Base-by-base conservation (phyloP, 176 grass and related monocot species). In the Eragrostis curvula region DNA sequence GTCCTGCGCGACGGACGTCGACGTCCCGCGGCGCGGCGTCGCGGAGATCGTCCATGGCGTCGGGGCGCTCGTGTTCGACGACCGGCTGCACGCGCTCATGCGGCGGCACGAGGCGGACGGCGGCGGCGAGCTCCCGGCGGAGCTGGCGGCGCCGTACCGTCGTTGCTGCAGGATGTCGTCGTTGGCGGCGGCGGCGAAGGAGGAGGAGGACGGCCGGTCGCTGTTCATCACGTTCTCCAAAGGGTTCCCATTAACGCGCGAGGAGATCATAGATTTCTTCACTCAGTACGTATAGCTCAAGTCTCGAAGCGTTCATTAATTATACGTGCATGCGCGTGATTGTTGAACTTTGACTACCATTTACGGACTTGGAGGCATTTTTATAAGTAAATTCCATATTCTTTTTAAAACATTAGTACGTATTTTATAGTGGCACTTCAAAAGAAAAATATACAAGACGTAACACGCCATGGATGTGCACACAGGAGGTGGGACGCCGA, bases 61-160 rank as follows among this genome's bases (percentile, higher is more conserved):
- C 41, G 90, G 92, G 16, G 64, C 81, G 17, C 39, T 95, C 0
- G 63, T 98, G 84, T 98, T 98, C 59, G 73, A 98, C 74, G 90
- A 98, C 58, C 8, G 25, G 56, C 39, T 93, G 66, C 40, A 91
- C 57, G 70, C 55, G 8, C 49, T 88, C 74, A 79, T 98, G 47
- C 64, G 78, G 18, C 73, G 32, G 1, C 17, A 93, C 52, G 58
- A 94, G 80, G 62, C 58, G 60, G 68, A 3, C 6, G 43, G 29
- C 17, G 28, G 66, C 56, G 77, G 28, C 6, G 14, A 7, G 56
- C 20, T 91, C 36, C 92, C 92, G 2, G 24, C 39, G 12, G 84
- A 64, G 40, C 85, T 98, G 74, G 86, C 90, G 0, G 32, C 32
- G 32, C 32, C 32, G 32, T 36, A 36, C 32, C 32, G 32, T 36